Conservation (phyloP, 2,329 filamentous ascomycete species). For the Graphilbum ipis-grandicollis region DNA sequence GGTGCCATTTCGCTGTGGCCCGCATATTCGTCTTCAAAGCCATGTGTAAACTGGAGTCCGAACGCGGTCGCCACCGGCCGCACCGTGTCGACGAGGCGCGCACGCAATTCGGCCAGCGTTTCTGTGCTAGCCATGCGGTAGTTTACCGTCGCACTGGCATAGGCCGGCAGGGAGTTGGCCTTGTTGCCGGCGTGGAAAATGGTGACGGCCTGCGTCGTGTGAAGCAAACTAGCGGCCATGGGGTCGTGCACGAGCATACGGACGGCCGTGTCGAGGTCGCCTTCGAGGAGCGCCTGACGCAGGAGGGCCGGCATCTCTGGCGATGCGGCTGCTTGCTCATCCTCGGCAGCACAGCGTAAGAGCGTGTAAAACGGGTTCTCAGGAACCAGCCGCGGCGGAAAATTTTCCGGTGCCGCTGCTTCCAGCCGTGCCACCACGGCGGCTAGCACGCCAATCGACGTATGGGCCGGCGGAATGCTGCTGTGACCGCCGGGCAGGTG, state of each 20-base stretch:
- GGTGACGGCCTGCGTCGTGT: slow-evolving; percentile 42
- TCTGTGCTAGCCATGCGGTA: slow-evolving; percentile 40
- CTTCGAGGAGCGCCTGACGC: slow-evolving; percentile 17
- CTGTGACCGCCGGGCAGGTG: slow-evolving; percentile 40
- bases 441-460: slow-evolving; percentile 30
- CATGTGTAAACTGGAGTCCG: not conserved
- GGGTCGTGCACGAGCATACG: no score
- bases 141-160: slow-evolving; percentile 37
- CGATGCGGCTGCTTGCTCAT: no score
- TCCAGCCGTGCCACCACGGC: slow-evolving; percentile 28
- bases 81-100: not conserved
- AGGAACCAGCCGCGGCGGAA: slow-evolving; percentile 15
- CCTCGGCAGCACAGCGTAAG: slow-evolving; percentile 23
- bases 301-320: not conserved
- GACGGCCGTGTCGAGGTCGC: not conserved
- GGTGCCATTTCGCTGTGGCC: not conserved
- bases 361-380: slow-evolving; percentile 24
- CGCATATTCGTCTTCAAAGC: not conserved
- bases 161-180: slow-evolving; percentile 48
- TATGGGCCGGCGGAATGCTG: slow-evolving; percentile 34
- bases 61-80: not conserved
- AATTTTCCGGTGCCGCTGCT: slow-evolving; percentile 19
- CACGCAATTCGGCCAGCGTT: not conserved
- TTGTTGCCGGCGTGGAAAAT: slow-evolving; percentile 45
- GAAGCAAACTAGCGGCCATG: slow-evolving; percentile 25